Evolutionary conservation across 305 asterid genomes (phyloP).

Genomic region (Salvia sclarea): DNA sequence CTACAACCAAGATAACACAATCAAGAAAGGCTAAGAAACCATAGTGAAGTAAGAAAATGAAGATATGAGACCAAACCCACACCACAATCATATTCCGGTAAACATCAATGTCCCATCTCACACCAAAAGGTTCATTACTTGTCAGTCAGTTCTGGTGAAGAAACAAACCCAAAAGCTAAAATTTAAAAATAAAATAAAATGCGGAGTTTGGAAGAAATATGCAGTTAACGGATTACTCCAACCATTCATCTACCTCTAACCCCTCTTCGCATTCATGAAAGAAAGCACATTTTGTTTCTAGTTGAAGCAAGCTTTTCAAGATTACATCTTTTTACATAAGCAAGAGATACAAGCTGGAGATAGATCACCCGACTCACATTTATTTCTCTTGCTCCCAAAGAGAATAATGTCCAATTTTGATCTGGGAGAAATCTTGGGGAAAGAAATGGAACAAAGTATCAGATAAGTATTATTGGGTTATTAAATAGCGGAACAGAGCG

Average conservation of each 20-base stretch:
- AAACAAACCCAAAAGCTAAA: slow-evolving; percentile 18
- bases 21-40: slow-evolving; percentile 24
- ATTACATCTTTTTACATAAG: slow-evolving; percentile 21
- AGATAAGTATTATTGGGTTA: slow-evolving; percentile 19
- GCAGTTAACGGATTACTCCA: slow-evolving; percentile 17
- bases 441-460: slow-evolving; percentile 27
- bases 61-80: slow-evolving; percentile 9
- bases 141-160: background rate
- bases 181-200: background rate
- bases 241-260: background rate
- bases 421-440: slow-evolving; percentile 8
- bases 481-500: background rate
- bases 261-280: background rate
- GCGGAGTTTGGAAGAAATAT: background rate
- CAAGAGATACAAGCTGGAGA: slow-evolving; percentile 22
- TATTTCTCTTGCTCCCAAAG: background rate
- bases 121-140: background rate
- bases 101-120: background rate
- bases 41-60: slow-evolving; percentile 25
- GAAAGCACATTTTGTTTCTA: slow-evolving; percentile 20
- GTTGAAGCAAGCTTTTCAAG: slow-evolving; percentile 1
- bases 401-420: background rate
- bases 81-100: slow-evolving; percentile 21
- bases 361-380: slow-evolving; percentile 11
- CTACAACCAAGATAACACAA: slow-evolving; percentile 36